Evolutionary conservation across 2,329 filamentous ascomycete species (phyloP).

Genomic region (Paecilomyces sp.): DNA sequence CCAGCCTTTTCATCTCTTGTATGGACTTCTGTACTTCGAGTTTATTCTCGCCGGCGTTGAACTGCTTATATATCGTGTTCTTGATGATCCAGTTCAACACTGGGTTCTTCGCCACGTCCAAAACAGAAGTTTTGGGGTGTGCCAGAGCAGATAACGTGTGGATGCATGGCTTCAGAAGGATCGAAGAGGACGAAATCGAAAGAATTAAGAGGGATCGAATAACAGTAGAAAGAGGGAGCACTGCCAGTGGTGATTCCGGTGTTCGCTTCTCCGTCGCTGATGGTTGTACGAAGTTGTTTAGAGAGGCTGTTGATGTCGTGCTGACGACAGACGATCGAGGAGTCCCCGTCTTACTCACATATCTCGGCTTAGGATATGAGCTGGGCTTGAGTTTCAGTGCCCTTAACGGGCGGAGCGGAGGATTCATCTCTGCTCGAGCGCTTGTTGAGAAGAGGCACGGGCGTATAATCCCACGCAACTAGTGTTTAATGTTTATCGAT

Average conservation of each 20-base stretch:
- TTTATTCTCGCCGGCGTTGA: conserved; percentile 48
- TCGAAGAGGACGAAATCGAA: conserved; percentile 28
- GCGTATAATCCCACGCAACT: background rate
- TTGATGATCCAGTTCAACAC: conserved; percentile 39
- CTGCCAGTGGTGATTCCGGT: conserved; percentile 22
- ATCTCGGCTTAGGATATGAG: conserved; percentile 10
- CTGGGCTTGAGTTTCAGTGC: conserved; percentile 9
- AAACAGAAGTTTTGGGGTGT: conserved; percentile 35
- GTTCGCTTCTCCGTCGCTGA: conserved; percentile 15
- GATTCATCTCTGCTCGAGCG: conserved; percentile 16
- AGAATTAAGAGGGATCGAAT: conserved; percentile 29
- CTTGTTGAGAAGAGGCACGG: background rate
- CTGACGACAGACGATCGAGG: conserved; percentile 21
- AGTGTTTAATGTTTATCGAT: background rate
- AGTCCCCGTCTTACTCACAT: conserved; percentile 26
- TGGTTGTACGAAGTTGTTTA: conserved; percentile 12
- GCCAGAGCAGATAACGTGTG: conserved; percentile 56
- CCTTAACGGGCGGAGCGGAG: conserved; percentile 20
- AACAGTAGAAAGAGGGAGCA: conserved; percentile 30
- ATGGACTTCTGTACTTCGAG: conserved; percentile 42
- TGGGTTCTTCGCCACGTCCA: conserved; percentile 44
- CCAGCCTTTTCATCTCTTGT: conserved; percentile 39
- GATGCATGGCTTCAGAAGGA: conserved; percentile 66
- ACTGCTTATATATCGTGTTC: conserved; percentile 49
- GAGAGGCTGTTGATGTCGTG: conserved; percentile 6